phyloP scores from a whole-genome alignment of 352 stramenopile genomes.

The Phytophthora ohioensis region DNA sequence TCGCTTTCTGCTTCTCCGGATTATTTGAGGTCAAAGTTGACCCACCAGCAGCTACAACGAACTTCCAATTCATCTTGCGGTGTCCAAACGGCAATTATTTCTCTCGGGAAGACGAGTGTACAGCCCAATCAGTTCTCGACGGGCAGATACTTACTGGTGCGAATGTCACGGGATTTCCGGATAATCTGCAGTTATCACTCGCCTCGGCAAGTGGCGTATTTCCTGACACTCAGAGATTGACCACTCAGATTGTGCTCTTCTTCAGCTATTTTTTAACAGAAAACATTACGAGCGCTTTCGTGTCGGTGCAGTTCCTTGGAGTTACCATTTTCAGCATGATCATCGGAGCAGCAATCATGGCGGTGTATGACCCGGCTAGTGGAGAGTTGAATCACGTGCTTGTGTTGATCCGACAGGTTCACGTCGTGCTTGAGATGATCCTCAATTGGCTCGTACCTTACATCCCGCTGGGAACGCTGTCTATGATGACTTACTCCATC shows the following conservation, averaged over 20 bases:
- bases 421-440: constrained; percentile 72
- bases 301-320: constrained; percentile 51
- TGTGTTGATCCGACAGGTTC: constrained; percentile 63
- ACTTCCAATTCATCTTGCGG: constrained; percentile 50
- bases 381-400: constrained; percentile 60
- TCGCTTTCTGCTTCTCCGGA: constrained; percentile 45
- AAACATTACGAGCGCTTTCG: constrained; percentile 68
- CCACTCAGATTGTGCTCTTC: constrained; percentile 61
- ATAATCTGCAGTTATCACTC: constrained; percentile 35
- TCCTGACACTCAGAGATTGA: constrained; percentile 46
- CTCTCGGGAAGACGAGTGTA: constrained; percentile 34
- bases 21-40: constrained; percentile 35
- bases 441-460: constrained; percentile 73
- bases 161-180: constrained; percentile 61
- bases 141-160: constrained; percentile 44
- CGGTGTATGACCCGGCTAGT: constrained; percentile 52
- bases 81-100: constrained; percentile 67
- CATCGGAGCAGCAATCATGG: constrained; percentile 56
- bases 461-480: constrained; percentile 58
- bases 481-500: constrained; percentile 62
- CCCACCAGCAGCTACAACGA: constrained; percentile 19
- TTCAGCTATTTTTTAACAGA: constrained; percentile 61
- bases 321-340: constrained; percentile 69
- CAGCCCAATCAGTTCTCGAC: constrained; percentile 36
- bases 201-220: constrained; percentile 38